Evolutionary conservation across 1,284 basidiomycete genomes (phyloP).

Genomic region (Trametes pubescens): DNA sequence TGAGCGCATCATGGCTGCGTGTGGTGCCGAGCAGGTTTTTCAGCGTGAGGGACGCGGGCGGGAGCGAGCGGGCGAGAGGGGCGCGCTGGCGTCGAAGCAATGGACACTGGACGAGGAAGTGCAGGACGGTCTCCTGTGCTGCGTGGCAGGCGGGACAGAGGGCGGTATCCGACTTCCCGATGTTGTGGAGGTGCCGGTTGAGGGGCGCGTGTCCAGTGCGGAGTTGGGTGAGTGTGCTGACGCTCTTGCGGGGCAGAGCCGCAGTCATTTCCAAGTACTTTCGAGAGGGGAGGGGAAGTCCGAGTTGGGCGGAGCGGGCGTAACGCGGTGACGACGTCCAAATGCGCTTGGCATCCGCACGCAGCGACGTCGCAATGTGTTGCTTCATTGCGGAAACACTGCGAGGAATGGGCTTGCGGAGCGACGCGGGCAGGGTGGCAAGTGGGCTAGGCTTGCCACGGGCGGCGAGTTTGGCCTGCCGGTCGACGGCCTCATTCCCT

Average conservation of each 20-base stretch:
- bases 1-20: background rate
- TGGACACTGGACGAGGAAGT: slow-evolving; percentile 39
- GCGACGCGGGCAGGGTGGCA: slow-evolving; percentile 14
- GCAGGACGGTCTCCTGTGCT: slow-evolving; percentile 34
- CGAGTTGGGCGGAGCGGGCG: slow-evolving; percentile 10
- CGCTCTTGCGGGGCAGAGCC: slow-evolving; percentile 15
- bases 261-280: slow-evolving; percentile 3
- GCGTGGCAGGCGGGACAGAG: slow-evolving; percentile 36
- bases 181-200: slow-evolving; percentile 39
- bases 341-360: background rate
- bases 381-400: slow-evolving; percentile 22
- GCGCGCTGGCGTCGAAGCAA: slow-evolving; percentile 6
- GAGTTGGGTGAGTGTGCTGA: slow-evolving; percentile 40
- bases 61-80: background rate
- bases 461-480: slow-evolving; percentile 31
- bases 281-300: slow-evolving; percentile 24
- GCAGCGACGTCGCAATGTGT: background rate
- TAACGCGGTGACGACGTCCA: slow-evolving; percentile 24
- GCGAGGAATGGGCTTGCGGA: slow-evolving; percentile 22
- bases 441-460: slow-evolving; percentile 18
- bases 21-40: background rate
- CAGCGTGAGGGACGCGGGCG: background rate
- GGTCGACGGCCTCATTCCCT: slow-evolving; percentile 36
- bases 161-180: slow-evolving; percentile 29
- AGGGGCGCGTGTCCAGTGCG: slow-evolving; percentile 42